A percentile compares a stretch with the other conserved stretches of the same genome.
phyloP scores from a whole-genome alignment of 345 rosid species.

The Populus ilicifolia region DNA sequence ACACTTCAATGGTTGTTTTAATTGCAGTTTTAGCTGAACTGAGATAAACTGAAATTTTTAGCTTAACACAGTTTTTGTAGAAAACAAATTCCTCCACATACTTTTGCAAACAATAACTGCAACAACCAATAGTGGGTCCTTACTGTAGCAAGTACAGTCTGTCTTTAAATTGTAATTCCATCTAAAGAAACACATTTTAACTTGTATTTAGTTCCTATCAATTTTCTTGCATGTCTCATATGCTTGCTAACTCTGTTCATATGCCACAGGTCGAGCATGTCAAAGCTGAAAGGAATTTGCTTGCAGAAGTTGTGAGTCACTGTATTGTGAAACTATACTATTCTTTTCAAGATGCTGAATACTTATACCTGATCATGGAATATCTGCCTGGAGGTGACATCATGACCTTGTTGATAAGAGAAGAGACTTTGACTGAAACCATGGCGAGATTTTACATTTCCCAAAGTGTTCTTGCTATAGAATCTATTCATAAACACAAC shows the following conservation, averaged over 20 bases:
- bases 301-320: slow-evolving; percentile 88
- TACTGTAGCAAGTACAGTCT: not conserved
- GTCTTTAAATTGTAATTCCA: not conserved
- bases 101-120: not conserved
- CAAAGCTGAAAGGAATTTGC: slow-evolving; percentile 90
- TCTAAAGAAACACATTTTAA: not conserved
- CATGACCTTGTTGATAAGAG: slow-evolving; percentile 90
- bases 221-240: not conserved
- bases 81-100: too few relatives aligned
- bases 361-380: slow-evolving; percentile 85
- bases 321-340: slow-evolving; percentile 89
- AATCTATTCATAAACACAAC: slow-evolving; percentile 85
- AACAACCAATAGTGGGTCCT: not conserved
- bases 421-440: slow-evolving; percentile 88
- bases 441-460: slow-evolving; percentile 91
- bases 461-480: slow-evolving; percentile 84
- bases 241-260: slow-evolving; percentile 4
- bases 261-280: slow-evolving; percentile 78
- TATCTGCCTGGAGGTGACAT: slow-evolving; percentile 94
- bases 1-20: not conserved
- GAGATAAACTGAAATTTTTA: not conserved
- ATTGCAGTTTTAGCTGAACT: not conserved
- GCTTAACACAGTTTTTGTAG: not conserved
- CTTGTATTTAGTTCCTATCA: not conserved
- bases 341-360: slow-evolving; percentile 82